Base-by-base conservation (phyloP, 768 basidiomycete species). In the Cubamyces sp. region DNA sequence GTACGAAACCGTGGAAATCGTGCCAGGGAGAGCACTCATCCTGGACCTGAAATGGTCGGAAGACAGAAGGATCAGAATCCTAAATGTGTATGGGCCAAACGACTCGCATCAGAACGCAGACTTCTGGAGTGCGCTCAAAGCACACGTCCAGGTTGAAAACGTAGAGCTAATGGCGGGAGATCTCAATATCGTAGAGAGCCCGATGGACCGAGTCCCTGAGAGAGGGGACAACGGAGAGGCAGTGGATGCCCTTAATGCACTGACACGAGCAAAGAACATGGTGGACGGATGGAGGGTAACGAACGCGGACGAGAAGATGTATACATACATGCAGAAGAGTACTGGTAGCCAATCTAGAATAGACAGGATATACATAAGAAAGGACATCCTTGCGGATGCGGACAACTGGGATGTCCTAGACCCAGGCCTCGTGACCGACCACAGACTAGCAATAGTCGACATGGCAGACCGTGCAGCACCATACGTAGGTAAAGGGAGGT, bases 111-210 rank as follows among this genome's bases (percentile, higher is more conserved):
- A n/a, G n/a, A 50, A 34, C 18, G 28, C 26, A 3, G 28, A 14
- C 5, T 34, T 50, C 14, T 50, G 49, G 49, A 9, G 34, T 25
- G 4, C 5, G 25, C 49, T 34, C 3, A 30, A 34, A n/a, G n/a
- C n/a, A n/a, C n/a, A 16, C 3, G 8, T n/a, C 26, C 16, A 14
- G 14, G 7, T 7, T 11, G 18, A 6, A 11, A 9, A 8, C 25
- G 49, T 34, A 3, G 18, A 30, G 4, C 3, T 50, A 30, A 7
- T 50, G 3, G 3, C 34, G n/a, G 49, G 49, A 12, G 49, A 84
- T 60, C 77, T 77, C 45, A 82, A 84, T 62, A 34, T 81, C 1
- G 74, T 76, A 0, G 78, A 82, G 30, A n/a, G 39, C 3, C 3
- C 4, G 1, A 12, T 37, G 18, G 49, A 51, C 49, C 34, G 49